Conservation (phyloP, 495 filamentous ascomycete genomes). For the Xylaria palmicola region DNA sequence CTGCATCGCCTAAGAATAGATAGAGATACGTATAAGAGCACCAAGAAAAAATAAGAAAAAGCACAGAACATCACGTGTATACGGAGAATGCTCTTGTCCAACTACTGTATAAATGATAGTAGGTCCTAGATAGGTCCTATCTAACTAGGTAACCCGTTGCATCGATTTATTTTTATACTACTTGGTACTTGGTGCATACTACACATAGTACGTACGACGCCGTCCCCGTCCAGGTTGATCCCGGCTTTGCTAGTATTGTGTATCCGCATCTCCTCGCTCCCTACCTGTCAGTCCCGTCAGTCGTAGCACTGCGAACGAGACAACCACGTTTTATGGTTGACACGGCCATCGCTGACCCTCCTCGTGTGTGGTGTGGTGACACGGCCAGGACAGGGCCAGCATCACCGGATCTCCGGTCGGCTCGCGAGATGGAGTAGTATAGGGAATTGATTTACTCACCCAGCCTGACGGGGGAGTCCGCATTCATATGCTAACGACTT, state of each 20-base stretch:
- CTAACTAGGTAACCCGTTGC: too few species aligned
- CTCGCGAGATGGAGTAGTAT: too few species aligned
- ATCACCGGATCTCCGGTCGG: slow-evolving; percentile 4
- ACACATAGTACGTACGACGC: neutral
- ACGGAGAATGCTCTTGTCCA: too few species aligned
- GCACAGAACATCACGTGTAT: too few species aligned
- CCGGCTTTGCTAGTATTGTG: neutral
- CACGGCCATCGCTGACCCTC: too few species aligned
- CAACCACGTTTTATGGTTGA: neutral
- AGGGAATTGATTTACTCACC: neutral
- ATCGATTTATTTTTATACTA: neutral
- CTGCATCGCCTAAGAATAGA: too few species aligned
- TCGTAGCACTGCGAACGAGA: neutral
- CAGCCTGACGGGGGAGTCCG: too few species aligned
- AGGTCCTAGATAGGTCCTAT: too few species aligned
- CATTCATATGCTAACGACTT: too few species aligned
- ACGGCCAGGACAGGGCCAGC: neutral
- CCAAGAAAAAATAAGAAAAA: too few species aligned
- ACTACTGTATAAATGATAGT: too few species aligned
- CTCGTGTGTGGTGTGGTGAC: neutral
- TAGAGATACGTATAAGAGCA: too few species aligned
- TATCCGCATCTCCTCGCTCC: neutral
- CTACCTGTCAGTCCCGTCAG: neutral
- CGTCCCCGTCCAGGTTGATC: neutral
- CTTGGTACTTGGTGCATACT: neutral